Evolutionary conservation across 495 filamentous ascomycete genomes (phyloP).

Genomic region (Ramalina intermedia): DNA sequence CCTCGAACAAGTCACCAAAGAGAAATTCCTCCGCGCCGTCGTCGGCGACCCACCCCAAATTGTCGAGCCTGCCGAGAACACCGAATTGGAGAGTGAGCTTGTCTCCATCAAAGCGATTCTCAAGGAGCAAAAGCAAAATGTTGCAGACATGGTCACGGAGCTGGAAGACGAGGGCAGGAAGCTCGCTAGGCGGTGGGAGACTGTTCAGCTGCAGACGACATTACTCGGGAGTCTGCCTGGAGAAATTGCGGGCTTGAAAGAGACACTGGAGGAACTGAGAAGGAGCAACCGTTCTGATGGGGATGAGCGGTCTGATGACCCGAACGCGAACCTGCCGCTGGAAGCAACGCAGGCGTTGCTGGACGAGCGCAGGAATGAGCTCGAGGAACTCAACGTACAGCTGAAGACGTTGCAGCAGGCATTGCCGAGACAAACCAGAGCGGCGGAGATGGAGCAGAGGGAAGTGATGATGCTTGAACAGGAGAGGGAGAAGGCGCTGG

Average conservation of each 20-base stretch:
- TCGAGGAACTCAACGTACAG: slow-evolving; percentile 51
- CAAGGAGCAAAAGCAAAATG: slow-evolving; percentile 64
- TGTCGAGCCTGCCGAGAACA: slow-evolving; percentile 68
- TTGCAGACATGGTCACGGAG: slow-evolving; percentile 52
- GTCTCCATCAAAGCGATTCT: slow-evolving; percentile 58
- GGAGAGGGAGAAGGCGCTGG: slow-evolving; percentile 49
- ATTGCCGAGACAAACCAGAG: slow-evolving; percentile 57
- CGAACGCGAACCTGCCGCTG: slow-evolving; percentile 39
- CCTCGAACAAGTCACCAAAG: slow-evolving; percentile 73
- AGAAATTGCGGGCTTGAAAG: slow-evolving; percentile 47
- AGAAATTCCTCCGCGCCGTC: slow-evolving; percentile 92
- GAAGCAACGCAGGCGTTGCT: slow-evolving; percentile 43
- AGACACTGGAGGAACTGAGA: slow-evolving; percentile 3
- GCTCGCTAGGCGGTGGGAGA: slow-evolving; percentile 44
- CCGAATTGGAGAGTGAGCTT: slow-evolving; percentile 59
- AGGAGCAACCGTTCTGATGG: slow-evolving; percentile 4
- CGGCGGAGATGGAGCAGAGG: slow-evolving; percentile 54
- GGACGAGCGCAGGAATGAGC: slow-evolving; percentile 44
- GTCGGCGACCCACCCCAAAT: slow-evolving; percentile 79
- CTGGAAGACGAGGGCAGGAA: slow-evolving; percentile 55
- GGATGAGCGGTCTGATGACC: slow-evolving; percentile 18
- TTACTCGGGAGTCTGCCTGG: slow-evolving; percentile 45
- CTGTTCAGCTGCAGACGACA: slow-evolving; percentile 44
- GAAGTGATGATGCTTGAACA: slow-evolving; percentile 60
- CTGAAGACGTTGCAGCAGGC: slow-evolving; percentile 47